These are phyloP conservation scores for Candida rishiriensis DNA, from an alignment of 805 yeast genomes.

Conservation along the genomic window DNA sequence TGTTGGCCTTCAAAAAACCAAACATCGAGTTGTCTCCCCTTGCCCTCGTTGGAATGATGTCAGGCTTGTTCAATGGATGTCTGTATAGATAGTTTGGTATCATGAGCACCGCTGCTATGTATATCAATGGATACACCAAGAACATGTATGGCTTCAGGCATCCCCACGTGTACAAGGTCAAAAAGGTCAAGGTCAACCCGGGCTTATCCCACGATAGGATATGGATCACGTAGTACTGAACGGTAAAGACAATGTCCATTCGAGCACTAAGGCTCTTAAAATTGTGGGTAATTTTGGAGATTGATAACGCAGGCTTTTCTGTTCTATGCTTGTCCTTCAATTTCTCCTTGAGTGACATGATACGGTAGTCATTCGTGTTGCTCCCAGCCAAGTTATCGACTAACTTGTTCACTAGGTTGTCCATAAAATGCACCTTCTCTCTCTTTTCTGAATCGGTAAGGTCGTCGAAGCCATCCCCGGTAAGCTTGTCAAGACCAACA, in stretches of 20 bases:
- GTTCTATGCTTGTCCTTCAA: constrained; percentile 41
- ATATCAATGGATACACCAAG: constrained; percentile 57
- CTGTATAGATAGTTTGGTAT: constrained; percentile 65
- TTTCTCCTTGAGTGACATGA: constrained; percentile 34
- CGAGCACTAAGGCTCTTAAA: constrained; percentile 52
- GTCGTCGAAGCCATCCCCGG: constrained; percentile 9
- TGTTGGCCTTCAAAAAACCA: constrained; percentile 27
- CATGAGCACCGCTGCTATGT: constrained; percentile 52
- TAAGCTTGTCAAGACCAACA: constrained; percentile 38
- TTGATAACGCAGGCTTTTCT: constrained; percentile 49
- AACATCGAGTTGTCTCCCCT: constrained; percentile 50
- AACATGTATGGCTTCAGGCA: constrained; percentile 71
- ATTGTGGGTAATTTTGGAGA: constrained; percentile 52
- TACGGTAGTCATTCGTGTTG: constrained; percentile 16
- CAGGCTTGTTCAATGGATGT: constrained; percentile 55
- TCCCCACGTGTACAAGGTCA: constrained; percentile 58
- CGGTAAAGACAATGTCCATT: constrained; percentile 50
- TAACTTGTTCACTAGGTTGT: constrained; percentile 50
- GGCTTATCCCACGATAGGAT: constrained; percentile 75
- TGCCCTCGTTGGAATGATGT: constrained; percentile 39
- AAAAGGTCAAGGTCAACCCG: constrained; percentile 55
- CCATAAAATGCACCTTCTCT: constrained; percentile 49
- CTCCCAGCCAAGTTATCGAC: constrained; percentile 44
- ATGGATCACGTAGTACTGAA: constrained; percentile 59
- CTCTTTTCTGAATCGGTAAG: constrained; percentile 15